Base-by-base conservation (phyloP, 495 filamentous ascomycete species). In the Penicillium chermesinum region DNA sequence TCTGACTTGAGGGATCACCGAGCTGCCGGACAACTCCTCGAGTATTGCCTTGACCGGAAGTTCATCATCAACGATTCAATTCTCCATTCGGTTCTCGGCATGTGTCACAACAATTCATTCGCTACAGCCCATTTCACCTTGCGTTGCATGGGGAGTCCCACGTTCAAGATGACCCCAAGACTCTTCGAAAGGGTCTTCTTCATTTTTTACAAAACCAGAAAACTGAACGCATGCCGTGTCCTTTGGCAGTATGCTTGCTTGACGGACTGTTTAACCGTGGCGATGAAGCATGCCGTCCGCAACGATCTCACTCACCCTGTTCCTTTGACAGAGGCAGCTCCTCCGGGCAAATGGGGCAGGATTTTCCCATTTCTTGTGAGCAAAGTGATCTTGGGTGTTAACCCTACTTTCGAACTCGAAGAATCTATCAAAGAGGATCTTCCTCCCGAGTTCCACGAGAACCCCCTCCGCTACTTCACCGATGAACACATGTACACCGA, bases 211-310 rank as follows among this genome's bases (percentile, higher is more conserved):
- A 62, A 58, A 13, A 50, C 46, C 37, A 58, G 51, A 12, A 44
- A 58, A 37, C 66, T 66, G 49, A 79, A 78, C 44, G 57, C 69
- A 10, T 71, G 68, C 42, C 66, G 71, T 1, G 71, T 77, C 2
- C 36, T 78, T 10, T 79, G 76, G 76, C 57, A 60, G 36, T 72
- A 72, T 55, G 71, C 76, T 6, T 77, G 74, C 50, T 61, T 76
- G 55, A 27, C 64, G n/a, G 51, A 57, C 2, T 14, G 16, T n/a
- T 63, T 67, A 16, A 71, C 59, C 33, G 44, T 47, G 35, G 44
- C 56, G 1, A 75, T 74, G 69, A 54, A 48, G 21, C 55, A 63
- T n/a, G 40, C 52, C 9, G 57, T 72, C 8, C 33, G 60, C 21
- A 49, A 22, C 15, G 65, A 65, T 13, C 49, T 75, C 10, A 13